Base-by-base conservation (phyloP, 352 stramenopile species). In the Globisporangium cylindrosporum region DNA sequence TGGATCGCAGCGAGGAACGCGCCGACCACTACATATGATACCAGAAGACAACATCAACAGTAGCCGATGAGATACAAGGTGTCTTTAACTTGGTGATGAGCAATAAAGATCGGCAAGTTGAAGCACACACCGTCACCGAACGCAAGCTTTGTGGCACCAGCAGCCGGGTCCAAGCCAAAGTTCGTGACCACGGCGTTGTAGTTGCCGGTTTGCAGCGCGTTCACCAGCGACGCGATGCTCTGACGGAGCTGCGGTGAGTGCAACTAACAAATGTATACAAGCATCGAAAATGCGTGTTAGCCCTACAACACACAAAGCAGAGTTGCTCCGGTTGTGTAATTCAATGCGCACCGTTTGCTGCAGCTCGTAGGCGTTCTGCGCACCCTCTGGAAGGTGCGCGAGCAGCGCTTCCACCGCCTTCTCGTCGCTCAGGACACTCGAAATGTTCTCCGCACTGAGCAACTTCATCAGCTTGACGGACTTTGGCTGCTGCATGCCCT, bases 121-220 rank as follows among this genome's bases (percentile, higher is more conserved):
- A 61, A 48, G 56, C 32, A 77, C 81, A 49, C 78, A 94, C 88
- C 75, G 66, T 98, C 91, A 25, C 92, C 92, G 59, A 84, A 86
- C 22, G 86, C 76, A 29, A 98, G 81, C 64, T 97, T 93, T 51
- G 67, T 75, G 34, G 87, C 87, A 25, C 91, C 90, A 38, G 88
- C 90, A 10, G 80, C 62, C 27, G 88, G 78, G 57, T 97, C 80
- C 43, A 98, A 75, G 2, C 88, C 89, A 65, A 98, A 98, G 70
- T 97, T 98, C 54, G 88, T 78, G 71, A 98, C 79, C 41, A 98
- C 84, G 12, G 84, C 79, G 73, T 96, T 96, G 63, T 93, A 97
- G 67, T 97, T 98, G 60, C 92, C 88, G 0, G 88, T 93, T 68
- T 97, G 85, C 43, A 98, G 71, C 51, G 90, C 92, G 27, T 70